phyloP scores from a whole-genome alignment of 371 early-diverging fungal species.

The Dentiscutata heterogama region DNA sequence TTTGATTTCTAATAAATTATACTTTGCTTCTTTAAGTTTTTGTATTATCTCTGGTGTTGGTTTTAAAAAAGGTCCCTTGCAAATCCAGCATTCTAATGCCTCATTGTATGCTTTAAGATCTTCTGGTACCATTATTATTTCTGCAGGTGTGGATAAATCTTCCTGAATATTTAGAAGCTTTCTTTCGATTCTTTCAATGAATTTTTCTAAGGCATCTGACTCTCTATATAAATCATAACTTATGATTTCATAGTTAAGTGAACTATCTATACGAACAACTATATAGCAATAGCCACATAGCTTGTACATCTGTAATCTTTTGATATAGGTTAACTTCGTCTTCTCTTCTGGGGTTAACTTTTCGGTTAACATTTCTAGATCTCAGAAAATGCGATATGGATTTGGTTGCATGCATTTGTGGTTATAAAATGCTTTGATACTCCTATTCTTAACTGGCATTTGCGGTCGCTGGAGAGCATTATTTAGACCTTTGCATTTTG shows the following conservation, averaged over 20 bases:
- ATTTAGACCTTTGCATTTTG: conserved; percentile 29
- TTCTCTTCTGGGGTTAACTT: conserved; percentile 33
- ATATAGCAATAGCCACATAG: conserved; percentile 13
- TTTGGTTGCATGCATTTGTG: conserved; percentile 40
- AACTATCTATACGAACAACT: conserved; percentile 38
- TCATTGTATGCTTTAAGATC: conserved; percentile 17
- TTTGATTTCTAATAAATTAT: conserved; percentile 2
- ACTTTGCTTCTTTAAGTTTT: conserved; percentile 9
- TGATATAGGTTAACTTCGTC: neutral
- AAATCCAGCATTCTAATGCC: neutral
- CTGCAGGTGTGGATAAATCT: conserved; percentile 31
- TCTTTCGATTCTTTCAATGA: neutral
- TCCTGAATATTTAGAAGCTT: neutral
- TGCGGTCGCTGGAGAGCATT: neutral
- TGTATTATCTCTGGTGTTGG: neutral
- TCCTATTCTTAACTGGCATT: neutral
- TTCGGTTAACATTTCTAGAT: conserved; percentile 24
- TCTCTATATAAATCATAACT: conserved; percentile 40
- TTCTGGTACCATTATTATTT: conserved; percentile 30
- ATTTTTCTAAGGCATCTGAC: conserved; percentile 29
- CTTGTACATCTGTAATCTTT: conserved; percentile 20
- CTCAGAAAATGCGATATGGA: conserved; percentile 12
- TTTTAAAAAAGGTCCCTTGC: neutral
- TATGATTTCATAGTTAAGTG: conserved; percentile 22
- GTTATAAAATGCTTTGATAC: conserved; percentile 24